Base-by-base conservation (phyloP, 495 filamentous ascomycete species). In the Tetracladium setigerum region DNA sequence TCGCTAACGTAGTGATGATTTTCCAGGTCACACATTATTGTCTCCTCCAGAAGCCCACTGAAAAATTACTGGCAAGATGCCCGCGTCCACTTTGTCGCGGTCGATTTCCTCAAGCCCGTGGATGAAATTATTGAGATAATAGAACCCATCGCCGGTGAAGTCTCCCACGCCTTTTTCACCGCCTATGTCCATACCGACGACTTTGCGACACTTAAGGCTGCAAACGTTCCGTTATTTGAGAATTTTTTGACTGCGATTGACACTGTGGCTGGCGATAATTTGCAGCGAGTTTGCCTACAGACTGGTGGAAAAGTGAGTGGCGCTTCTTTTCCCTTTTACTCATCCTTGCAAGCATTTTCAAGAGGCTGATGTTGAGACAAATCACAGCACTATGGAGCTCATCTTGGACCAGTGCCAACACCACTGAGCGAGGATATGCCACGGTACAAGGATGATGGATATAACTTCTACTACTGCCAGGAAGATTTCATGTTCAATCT, bases 391-490 rank as follows among this genome's bases (percentile, higher is more conserved):
- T 67, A 67, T 39, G 56, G 56, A 38, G 59, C 62, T 17, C 62
- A 65, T 33, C 45, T 64, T 1, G 50, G 55, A 1, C 61, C 63
- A 5, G 59, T 61, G 5, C 53, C 54, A n/a, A 41, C 52, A 13
- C 60, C 62, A 0, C 27, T 56, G 5, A 52, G 56, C 15, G 64
- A 67, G 35, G 50, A 40, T 7, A 46, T 56, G 37, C 55, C 56
- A 2, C 57, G 62, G 1, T 57, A 58, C 11, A 52, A 55, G n/a
- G 55, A 54, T 17, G 22, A 59, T 19, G 57, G 46, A 0, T 41
- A 46, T 38, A 67, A 64, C 46, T 67, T 67, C 56, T 67, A 67
- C 38, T 67, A 59, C 41, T 12, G 31, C 39, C 64, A 67, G 35
- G 64, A 64, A 30, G 64, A 67, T 38, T 60, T 53, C 34, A 34